phyloP scores from a whole-genome alignment of 176 grass and related monocot genomes.

The Eleusine indica region DNA sequence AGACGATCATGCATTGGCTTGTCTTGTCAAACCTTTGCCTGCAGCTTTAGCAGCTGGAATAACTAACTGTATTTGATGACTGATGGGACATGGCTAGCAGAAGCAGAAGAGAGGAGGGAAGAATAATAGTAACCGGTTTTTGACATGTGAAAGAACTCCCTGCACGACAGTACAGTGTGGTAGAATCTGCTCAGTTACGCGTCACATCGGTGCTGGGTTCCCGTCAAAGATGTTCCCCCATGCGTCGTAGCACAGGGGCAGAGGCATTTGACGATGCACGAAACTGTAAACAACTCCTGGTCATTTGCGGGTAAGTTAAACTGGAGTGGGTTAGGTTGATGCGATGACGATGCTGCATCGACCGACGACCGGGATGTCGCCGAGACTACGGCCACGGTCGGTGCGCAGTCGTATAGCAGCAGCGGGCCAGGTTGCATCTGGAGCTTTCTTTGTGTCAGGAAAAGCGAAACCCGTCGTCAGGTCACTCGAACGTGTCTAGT shows the following conservation, averaged over 20 bases:
- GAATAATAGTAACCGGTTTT: too few relatives aligned
- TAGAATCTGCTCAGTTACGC: background rate
- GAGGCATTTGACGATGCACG: too few relatives aligned
- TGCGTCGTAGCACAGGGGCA: too few relatives aligned
- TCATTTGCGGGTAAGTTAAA: background rate
- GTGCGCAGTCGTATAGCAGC: background rate
- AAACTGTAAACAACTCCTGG: too few relatives aligned
- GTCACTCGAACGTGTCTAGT: background rate
- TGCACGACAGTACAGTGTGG: background rate
- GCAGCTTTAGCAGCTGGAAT: background rate
- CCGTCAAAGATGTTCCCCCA: background rate
- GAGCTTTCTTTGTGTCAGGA: background rate
- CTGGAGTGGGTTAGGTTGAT: background rate
- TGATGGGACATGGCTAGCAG: background rate
- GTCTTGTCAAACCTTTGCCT: background rate
- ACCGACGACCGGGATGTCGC: background rate
- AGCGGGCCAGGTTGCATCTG: background rate
- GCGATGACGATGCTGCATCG: background rate
- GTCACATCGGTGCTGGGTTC: conserved; percentile 1
- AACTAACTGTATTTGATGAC: background rate
- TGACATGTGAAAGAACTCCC: background rate
- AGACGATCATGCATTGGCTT: background rate
- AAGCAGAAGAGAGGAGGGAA: too few relatives aligned
- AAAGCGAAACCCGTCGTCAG: background rate
- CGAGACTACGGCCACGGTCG: background rate